Evolutionary conservation across 441 rosid genomes (phyloP).

Genomic region (Theobroma grandiflorum): DNA sequence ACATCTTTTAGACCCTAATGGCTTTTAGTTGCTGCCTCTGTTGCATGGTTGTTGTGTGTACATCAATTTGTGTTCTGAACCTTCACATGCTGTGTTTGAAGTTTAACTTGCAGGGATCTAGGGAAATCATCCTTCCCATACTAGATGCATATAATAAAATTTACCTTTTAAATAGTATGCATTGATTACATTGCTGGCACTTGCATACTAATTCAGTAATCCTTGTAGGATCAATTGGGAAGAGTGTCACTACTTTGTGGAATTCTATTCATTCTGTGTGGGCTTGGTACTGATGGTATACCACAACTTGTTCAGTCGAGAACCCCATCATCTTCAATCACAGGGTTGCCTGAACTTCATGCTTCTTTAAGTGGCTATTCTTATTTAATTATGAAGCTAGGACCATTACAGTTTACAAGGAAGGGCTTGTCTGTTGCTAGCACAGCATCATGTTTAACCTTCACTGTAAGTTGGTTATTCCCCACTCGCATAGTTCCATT

Average conservation of each 20-base stretch:
- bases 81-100: background rate
- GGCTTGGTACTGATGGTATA: slow-evolving; percentile 83
- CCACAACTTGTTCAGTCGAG: slow-evolving; percentile 85
- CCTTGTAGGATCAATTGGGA: slow-evolving; percentile 82
- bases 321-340: slow-evolving; percentile 73
- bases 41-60: slow-evolving; percentile 1
- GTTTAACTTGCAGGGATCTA: background rate
- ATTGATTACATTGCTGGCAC: background rate
- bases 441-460: slow-evolving; percentile 93
- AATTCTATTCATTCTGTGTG: slow-evolving; percentile 76
- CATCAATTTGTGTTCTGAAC: background rate
- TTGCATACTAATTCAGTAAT: slow-evolving; percentile 13
- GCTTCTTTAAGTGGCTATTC: slow-evolving; percentile 73
- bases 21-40: slow-evolving; percentile 3
- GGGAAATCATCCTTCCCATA: background rate
- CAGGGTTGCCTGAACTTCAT: slow-evolving; percentile 79
- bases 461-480: slow-evolving; percentile 60
- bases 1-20: background rate
- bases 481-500: background rate
- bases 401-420: slow-evolving; percentile 86
- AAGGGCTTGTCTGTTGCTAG: slow-evolving; percentile 94
- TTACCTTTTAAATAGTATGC: background rate
- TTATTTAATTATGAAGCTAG: slow-evolving; percentile 79
- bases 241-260: slow-evolving; percentile 90
- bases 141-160: background rate